Base-by-base conservation (phyloP, 1,139 yeast genomes). In the Candida pseudoviswanathii region DNA sequence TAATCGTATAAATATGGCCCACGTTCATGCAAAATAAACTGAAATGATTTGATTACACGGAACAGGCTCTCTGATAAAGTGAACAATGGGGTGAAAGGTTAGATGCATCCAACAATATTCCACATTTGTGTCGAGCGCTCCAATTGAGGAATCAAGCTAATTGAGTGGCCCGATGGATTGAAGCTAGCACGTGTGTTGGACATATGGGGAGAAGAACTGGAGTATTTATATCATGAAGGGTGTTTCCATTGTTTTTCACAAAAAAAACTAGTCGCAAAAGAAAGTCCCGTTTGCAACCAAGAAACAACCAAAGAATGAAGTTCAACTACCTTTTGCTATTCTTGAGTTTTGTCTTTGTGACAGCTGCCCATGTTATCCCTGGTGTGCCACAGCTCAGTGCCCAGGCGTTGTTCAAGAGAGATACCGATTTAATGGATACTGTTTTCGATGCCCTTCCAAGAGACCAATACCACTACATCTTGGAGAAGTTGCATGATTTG, bases 401-500 rank as follows among this genome's bases (percentile, higher is more conserved):
- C 44, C 54, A 59, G 43, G 62, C 59, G 44, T 27, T 60, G 4
- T 42, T 39, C 5, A 54, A 53, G 33, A 55, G 64, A 52, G 58
- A 51, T 22, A 53, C 56, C 16, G 50, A 55, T 38, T 55, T 70
- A 10, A 58, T 69, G n/a, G 71, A 69, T 45, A 48, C 54, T 24
- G 58, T 71, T 9, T 68, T 56, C 51, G 55, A 53, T 3, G 58
- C 60, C 37, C 65, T 73, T 48, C 52, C 64, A n/a, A 57, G 50
- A 21, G 44, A 57, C 3, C 75, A 72, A 37, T 54, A 52, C n/a
- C 74, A 73, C 47, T 73, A 62, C 50, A 64, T 73, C 51, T 60
- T 59, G 44, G 52, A 52, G 26, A 68, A 71, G 49, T 58, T 70
- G 27, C 54, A 53, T 25, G 50, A 58, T 38, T 65, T 69, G 54